Conservation (phyloP, 2,329 filamentous ascomycete species). For the Venturia nashicola region DNA sequence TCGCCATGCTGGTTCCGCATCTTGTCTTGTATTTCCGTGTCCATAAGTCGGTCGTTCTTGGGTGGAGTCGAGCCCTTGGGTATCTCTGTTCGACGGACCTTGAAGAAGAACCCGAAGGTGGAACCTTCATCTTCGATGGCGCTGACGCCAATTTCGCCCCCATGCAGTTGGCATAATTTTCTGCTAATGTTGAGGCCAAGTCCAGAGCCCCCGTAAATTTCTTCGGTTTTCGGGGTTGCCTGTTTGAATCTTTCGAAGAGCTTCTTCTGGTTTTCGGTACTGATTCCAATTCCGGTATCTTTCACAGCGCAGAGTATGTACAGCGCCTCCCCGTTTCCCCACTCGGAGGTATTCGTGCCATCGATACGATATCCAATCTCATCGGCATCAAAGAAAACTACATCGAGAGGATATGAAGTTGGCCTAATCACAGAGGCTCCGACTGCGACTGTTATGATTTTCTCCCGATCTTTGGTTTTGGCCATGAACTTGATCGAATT, state of each 20-base stretch:
- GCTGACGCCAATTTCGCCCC: constrained; percentile 56
- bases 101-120: constrained; percentile 57
- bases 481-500: constrained; percentile 23
- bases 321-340: constrained; percentile 15
- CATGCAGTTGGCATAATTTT: constrained; percentile 54
- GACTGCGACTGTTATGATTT: constrained; percentile 9
- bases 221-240: constrained; percentile 47
- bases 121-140: constrained; percentile 47
- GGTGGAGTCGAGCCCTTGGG: constrained; percentile 14
- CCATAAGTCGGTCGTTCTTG: constrained; percentile 13
- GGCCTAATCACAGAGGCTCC: constrained; percentile 3
- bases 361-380: constrained; percentile 26
- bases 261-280: constrained; percentile 14
- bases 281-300: constrained; percentile 46
- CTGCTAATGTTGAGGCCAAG: constrained; percentile 59
- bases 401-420: constrained; percentile 26
- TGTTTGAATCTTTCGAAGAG: constrained; percentile 61
- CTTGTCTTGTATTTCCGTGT: constrained; percentile 16
- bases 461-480: constrained; percentile 14
- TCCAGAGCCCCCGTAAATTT: constrained; percentile 58
- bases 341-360: constrained; percentile 27
- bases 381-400: constrained; percentile 30
- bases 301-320: constrained; percentile 51
- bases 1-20: constrained; percentile 6
- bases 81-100: constrained; percentile 18